Conservation (phyloP, 345 rosid species). For the Salix arbutifolia region DNA sequence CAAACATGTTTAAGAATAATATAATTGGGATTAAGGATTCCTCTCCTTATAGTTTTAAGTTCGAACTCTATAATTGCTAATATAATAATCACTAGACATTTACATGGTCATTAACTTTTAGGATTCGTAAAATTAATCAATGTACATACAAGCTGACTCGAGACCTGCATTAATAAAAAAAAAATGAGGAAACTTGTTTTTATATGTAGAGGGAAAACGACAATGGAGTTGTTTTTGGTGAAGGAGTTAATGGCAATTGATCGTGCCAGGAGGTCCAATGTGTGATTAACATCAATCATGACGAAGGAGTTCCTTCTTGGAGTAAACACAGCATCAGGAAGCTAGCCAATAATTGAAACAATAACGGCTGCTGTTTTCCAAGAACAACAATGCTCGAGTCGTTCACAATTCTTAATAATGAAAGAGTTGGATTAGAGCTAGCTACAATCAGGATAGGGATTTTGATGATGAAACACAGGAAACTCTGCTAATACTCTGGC, state of each 20-base stretch:
- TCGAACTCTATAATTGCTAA: too few species aligned
- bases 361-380: background rate
- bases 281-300: background rate
- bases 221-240: background rate
- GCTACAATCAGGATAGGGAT: background rate
- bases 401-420: slow-evolving; percentile 6
- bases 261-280: background rate
- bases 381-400: background rate
- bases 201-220: background rate
- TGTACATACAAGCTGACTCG: rapidly evolving
- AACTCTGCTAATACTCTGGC: background rate
- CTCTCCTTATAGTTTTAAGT: too few species aligned
- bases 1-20: too few species aligned
- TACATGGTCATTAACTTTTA: too few species aligned
- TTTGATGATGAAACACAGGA: background rate
- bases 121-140: rapidly evolving
- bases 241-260: background rate
- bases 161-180: background rate
- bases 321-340: background rate
- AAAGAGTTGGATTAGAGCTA: background rate
- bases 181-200: background rate
- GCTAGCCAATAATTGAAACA: background rate
- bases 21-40: too few species aligned
- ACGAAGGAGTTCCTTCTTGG: background rate
- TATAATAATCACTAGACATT: too few species aligned